Evolutionary conservation across 1,284 basidiomycete species (phyloP).

Genomic region (Cryptococcus jaspeensis): DNA sequence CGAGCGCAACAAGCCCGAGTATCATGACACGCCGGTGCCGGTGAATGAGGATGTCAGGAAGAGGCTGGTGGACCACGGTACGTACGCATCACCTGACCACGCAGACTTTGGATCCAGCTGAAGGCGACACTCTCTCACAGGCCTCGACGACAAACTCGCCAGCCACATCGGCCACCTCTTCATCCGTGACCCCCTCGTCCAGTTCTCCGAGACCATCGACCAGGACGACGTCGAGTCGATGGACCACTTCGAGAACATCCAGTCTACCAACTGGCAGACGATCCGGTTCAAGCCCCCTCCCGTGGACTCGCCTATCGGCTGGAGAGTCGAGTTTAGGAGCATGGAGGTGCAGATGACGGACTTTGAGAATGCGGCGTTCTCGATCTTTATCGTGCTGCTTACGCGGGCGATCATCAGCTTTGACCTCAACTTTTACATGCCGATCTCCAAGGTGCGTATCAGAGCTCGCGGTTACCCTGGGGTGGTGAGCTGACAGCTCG

Average conservation of each 20-base stretch:
- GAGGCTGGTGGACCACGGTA: slow-evolving; percentile 71
- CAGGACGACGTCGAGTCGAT: slow-evolving; percentile 83
- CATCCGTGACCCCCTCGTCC: slow-evolving; percentile 94
- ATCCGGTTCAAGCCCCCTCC: slow-evolving; percentile 98
- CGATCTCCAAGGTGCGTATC: slow-evolving; percentile 80
- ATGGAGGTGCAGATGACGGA: slow-evolving; percentile 99
- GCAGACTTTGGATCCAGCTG: not conserved
- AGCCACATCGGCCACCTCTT: slow-evolving; percentile 94
- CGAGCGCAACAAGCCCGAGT: slow-evolving; percentile 82
- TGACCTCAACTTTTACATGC: slow-evolving; percentile 92
- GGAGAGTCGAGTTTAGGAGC: slow-evolving; percentile 96
- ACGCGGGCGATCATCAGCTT: slow-evolving; percentile 90
- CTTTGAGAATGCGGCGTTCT: slow-evolving; percentile 97
- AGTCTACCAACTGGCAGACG: slow-evolving; percentile 99
- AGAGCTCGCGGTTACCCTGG: not conserved
- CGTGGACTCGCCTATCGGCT: slow-evolving; percentile 85
- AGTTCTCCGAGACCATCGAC: slow-evolving; percentile 91
- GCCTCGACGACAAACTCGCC: slow-evolving; percentile 82
- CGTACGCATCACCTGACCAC: no score
- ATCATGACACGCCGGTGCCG: slow-evolving; percentile 85
- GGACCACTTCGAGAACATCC: slow-evolving; percentile 99
- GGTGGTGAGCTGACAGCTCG: slow-evolving; percentile 2
- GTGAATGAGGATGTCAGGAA: slow-evolving; percentile 73
- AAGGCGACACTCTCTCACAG: slow-evolving; percentile 52
- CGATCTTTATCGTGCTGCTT: slow-evolving; percentile 89